Evolutionary conservation across 148 eudicot species (phyloP).

Genomic region (Nepenthes mirabilis): DNA sequence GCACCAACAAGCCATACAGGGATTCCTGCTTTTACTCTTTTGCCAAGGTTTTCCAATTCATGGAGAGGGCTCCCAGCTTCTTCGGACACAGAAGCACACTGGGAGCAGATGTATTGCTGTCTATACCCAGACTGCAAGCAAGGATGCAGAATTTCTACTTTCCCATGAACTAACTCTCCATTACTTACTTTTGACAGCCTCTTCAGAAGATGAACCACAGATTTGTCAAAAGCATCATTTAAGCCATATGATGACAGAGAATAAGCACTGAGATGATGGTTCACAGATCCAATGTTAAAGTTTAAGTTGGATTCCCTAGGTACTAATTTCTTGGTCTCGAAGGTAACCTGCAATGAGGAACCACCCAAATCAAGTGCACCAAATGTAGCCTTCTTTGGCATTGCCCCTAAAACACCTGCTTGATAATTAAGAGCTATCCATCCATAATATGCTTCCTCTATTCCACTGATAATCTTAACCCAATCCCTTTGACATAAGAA

Average conservation of each 20-base stretch:
- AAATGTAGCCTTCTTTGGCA: slow-evolving; percentile 63
- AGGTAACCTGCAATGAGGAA: slow-evolving; percentile 93
- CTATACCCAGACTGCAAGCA: slow-evolving; percentile 85
- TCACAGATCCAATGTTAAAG: slow-evolving; percentile 81
- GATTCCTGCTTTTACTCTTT: slow-evolving; percentile 49
- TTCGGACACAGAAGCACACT: slow-evolving; percentile 45
- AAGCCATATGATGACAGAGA: slow-evolving; percentile 92
- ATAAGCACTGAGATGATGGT: slow-evolving; percentile 88
- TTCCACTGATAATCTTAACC: slow-evolving; percentile 85
- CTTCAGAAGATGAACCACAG: slow-evolving; percentile 69
- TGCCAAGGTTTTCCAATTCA: slow-evolving; percentile 20
- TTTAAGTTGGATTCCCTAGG: slow-evolving; percentile 62
- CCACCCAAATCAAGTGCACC: slow-evolving; percentile 99
- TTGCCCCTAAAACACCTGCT: slow-evolving; percentile 49
- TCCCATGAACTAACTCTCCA: slow-evolving; percentile 45
- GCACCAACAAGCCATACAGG: slow-evolving; percentile 61
- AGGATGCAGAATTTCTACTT: slow-evolving; percentile 68
- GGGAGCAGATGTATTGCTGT: slow-evolving; percentile 58
- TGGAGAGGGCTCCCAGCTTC: slow-evolving; percentile 33
- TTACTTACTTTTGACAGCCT: slow-evolving; percentile 35
- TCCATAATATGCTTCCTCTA: slow-evolving; percentile 97
- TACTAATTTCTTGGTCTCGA: slow-evolving; percentile 56
- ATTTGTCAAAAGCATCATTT: slow-evolving; percentile 97
- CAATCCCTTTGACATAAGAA: slow-evolving; percentile 70
- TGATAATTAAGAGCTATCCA: slow-evolving; percentile 97